Evolutionary conservation across 2,329 filamentous ascomycete genomes (phyloP).

Genomic region (Trichoderma koningii): DNA sequence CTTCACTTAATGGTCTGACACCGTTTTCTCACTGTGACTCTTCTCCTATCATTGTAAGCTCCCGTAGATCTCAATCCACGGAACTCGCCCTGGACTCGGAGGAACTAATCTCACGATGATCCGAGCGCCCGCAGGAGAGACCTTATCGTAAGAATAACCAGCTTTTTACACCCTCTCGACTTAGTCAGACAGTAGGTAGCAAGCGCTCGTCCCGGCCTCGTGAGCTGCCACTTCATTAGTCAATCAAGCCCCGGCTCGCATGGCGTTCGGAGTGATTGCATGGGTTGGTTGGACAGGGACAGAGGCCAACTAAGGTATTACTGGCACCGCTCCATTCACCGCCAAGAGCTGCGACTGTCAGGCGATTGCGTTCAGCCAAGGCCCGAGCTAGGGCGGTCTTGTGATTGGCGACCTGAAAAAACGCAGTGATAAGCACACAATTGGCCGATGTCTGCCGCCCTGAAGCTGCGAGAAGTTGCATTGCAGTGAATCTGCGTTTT

Average conservation of each 20-base stretch:
- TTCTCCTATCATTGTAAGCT: background rate
- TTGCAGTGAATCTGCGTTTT: background rate
- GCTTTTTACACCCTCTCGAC: background rate
- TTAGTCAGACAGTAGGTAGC: background rate
- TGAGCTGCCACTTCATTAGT: background rate
- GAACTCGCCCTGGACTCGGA: background rate
- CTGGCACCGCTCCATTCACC: background rate
- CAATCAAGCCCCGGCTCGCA: background rate
- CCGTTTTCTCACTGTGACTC: background rate
- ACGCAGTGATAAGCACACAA: background rate
- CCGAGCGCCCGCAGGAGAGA: slow-evolving; percentile 7
- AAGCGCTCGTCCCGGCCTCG: background rate
- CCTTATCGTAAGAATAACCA: background rate
- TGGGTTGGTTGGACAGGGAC: background rate
- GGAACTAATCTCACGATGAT: background rate
- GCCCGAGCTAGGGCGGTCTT: background rate
- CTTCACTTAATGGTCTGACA: background rate
- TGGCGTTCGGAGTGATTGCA: slow-evolving; percentile 1
- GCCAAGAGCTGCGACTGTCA: slow-evolving; percentile 2
- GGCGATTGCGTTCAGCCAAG: slow-evolving; percentile 10
- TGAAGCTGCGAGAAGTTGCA: background rate
- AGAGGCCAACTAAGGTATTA: background rate
- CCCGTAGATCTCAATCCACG: too few species aligned
- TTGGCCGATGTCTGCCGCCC: background rate
- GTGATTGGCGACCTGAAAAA: background rate